Percentiles rank a stretch among this genome's conserved stretches.
phyloP scores from a whole-genome alignment of 768 basidiomycete species.

The Hericium erinaceus region DNA sequence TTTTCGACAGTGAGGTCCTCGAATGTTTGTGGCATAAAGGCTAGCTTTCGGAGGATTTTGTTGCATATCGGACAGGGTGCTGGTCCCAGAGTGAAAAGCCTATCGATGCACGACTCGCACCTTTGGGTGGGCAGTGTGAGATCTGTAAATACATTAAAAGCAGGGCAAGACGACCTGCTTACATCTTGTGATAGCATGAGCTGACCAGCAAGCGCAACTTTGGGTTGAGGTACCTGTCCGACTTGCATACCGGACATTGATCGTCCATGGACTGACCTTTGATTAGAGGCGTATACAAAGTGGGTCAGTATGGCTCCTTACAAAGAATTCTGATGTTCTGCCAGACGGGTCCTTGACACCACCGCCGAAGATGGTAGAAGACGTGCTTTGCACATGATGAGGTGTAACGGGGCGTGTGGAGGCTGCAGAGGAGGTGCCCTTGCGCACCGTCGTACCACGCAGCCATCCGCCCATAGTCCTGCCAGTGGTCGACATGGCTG shows the following conservation, averaged over 20 bases:
- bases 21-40: slow-evolving; percentile 93
- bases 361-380: slow-evolving; percentile 67
- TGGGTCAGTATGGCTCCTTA: slow-evolving; percentile 27
- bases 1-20: slow-evolving; percentile 90
- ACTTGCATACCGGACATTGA: slow-evolving; percentile 95
- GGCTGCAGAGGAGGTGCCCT: slow-evolving; percentile 34
- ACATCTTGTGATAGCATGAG: slow-evolving; percentile 99
- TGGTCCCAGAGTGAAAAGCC: slow-evolving; percentile 90
- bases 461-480: slow-evolving; percentile 24
- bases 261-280: slow-evolving; percentile 71
- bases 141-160: background rate
- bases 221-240: slow-evolving; percentile 91
- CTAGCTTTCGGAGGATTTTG: slow-evolving; percentile 79
- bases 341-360: slow-evolving; percentile 85
- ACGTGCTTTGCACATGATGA: slow-evolving; percentile 62
- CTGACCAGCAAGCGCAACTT: slow-evolving; percentile 90
- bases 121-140: slow-evolving; percentile 28
- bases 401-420: slow-evolving; percentile 54
- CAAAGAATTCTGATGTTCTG: slow-evolving; percentile 72
- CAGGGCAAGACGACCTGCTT: slow-evolving; percentile 11
- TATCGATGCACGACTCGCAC: slow-evolving; percentile 98
- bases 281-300: background rate
- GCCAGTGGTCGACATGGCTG: slow-evolving; percentile 12
- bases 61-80: slow-evolving; percentile 93
- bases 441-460: slow-evolving; percentile 68